Evolutionary conservation across 2,329 filamentous ascomycete genomes (phyloP), one percentile per base, ranked within the genome.

Genomic region (Plenodomus biglobosus): DNA sequence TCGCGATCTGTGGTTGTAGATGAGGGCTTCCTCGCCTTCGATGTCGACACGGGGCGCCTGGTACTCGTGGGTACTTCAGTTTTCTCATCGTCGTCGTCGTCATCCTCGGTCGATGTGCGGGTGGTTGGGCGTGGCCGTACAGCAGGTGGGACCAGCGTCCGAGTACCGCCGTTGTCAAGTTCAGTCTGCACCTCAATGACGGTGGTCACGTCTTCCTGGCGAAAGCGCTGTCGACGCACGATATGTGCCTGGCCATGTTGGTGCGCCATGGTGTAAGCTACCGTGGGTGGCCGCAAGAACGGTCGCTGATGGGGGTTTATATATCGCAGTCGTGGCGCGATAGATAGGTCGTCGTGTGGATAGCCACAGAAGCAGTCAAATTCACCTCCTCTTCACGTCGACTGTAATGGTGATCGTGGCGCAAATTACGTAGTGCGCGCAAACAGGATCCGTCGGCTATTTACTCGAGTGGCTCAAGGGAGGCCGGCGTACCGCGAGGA

Each of bases 181-280:
- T 81, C 73, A 63, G 82, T 80, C 36, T 83, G 73, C 35, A 79
- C 66, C 0, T 70, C 69, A 10, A 76, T 64, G 40, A 75, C 59
- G 2, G 73, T 76, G 16, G 58, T 59, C 8, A 59, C 42, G 2
- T 44, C 48, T 1, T 45, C 48, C 21, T 57, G 38, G 43, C 48
- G 50, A 20, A 56, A 32, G 39, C 52, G 59, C 48, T 70, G 65
- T 18, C 69, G 66, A 34, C 57, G 68, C 57, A 61, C 53, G 15
- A 66, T 53, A 52, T 70, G 68, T 50, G 55, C 38, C 11, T 57
- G 52, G 20, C 51, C 62, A 38, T 69, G 66, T 18, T 62, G 58
- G 41, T 62, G 59, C 41, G 51, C 45, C 55, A 65, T 64, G 37
- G 37, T 43, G 53, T 55, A 34, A 41, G 42, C 45, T 45, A 20